Evolutionary conservation across 805 yeast species (phyloP).

Genomic region (Barnettozyma sucrosica): DNA sequence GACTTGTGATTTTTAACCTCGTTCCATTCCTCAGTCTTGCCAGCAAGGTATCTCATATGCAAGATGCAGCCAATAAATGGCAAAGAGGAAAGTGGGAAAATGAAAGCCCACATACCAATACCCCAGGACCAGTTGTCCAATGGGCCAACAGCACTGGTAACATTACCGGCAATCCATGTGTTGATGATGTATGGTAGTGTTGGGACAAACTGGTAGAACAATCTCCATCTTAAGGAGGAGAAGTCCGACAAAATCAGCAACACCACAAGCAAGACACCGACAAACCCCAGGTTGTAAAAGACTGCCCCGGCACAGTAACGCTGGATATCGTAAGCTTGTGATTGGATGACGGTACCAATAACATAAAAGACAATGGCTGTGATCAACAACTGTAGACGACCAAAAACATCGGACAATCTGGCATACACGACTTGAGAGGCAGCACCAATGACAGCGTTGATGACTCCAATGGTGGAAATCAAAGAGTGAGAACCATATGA

Average conservation of each 20-base stretch:
- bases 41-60: slow-evolving; percentile 53
- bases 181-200: slow-evolving; percentile 70
- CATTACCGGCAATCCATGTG: slow-evolving; percentile 70
- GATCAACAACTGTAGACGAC: slow-evolving; percentile 49
- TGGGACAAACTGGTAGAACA: slow-evolving; percentile 57
- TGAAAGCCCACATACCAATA: slow-evolving; percentile 76
- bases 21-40: slow-evolving; percentile 46
- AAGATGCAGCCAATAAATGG: slow-evolving; percentile 50
- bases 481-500: slow-evolving; percentile 50
- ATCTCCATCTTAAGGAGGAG: slow-evolving; percentile 67
- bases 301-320: slow-evolving; percentile 63
- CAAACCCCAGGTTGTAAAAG: slow-evolving; percentile 48
- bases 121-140: slow-evolving; percentile 58
- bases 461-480: slow-evolving; percentile 52
- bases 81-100: slow-evolving; percentile 59
- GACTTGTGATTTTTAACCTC: slow-evolving; percentile 36
- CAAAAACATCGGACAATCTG: slow-evolving; percentile 59
- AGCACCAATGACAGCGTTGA: slow-evolving; percentile 56
- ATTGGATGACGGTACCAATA: slow-evolving; percentile 59
- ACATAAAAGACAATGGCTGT: slow-evolving; percentile 49
- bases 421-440: slow-evolving; percentile 64
- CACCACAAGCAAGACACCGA: slow-evolving; percentile 54
- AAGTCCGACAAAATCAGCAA: slow-evolving; percentile 59
- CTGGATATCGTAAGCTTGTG: slow-evolving; percentile 52
- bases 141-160: slow-evolving; percentile 35